Conservation (phyloP, 352 stramenopile genomes). For the Globisporangium polare region DNA sequence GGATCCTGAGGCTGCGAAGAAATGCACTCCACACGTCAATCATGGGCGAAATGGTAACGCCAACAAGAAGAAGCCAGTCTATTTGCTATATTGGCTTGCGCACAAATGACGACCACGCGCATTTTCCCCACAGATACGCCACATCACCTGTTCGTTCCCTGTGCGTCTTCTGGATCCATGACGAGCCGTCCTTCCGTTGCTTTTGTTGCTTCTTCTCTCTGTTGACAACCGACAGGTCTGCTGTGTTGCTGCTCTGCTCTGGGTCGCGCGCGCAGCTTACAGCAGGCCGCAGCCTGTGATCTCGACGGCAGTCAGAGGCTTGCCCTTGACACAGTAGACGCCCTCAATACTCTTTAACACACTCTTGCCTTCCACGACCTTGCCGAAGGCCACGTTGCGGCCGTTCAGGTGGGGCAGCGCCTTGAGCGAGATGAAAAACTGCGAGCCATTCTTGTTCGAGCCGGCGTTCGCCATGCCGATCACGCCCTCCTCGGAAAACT, state of each 20-base stretch:
- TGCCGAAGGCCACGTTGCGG: constrained; percentile 86
- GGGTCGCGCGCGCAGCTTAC: constrained; percentile 25
- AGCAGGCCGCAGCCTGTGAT: constrained; percentile 79
- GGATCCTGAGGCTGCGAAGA: not conserved
- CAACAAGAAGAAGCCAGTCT: constrained; percentile 11
- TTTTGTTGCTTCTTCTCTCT: not conserved
- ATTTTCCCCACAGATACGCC: not conserved
- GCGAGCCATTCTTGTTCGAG: constrained; percentile 97
- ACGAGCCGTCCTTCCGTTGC: not conserved
- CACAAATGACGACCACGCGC: not conserved
- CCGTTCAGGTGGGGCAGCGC: constrained; percentile 82
- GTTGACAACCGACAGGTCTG: not conserved
- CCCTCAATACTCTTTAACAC: constrained; percentile 81
- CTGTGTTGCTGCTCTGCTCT: not conserved
- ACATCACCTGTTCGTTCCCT: not conserved
- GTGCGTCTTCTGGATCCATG: not conserved
- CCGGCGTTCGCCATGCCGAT: constrained; percentile 98
- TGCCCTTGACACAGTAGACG: constrained; percentile 82
- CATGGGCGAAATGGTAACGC: not conserved
- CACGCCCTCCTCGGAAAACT: constrained; percentile 81
- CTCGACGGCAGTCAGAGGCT: constrained; percentile 75
- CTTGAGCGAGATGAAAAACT: constrained; percentile 99
- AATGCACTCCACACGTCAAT: not conserved
- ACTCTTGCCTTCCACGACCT: constrained; percentile 79
- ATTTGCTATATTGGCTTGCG: constrained; percentile 11